Evolutionary conservation across 306 rosid genomes (phyloP).

Genomic region (Lupinus albus): DNA sequence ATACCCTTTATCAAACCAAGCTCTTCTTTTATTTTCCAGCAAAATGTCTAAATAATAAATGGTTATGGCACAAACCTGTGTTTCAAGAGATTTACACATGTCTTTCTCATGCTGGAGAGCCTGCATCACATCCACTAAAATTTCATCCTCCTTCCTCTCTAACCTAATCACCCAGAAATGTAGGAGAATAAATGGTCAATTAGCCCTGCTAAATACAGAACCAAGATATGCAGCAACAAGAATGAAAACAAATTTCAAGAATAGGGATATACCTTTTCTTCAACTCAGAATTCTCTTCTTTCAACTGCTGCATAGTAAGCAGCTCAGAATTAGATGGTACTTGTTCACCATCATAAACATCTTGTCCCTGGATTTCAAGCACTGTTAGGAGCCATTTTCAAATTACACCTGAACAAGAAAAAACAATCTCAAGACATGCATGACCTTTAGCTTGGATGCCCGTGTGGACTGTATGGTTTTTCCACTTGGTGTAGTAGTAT

Average conservation of each 20-base stretch:
- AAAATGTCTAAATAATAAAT: slow-evolving; percentile 1
- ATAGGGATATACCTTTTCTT: slow-evolving; percentile 62
- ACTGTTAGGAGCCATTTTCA: slow-evolving; percentile 11
- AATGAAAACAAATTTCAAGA: slow-evolving; percentile 3
- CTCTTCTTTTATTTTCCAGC: not conserved
- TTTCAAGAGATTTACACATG: slow-evolving; percentile 58
- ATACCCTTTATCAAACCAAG: not conserved
- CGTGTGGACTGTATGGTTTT: slow-evolving; percentile 30
- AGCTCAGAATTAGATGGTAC: slow-evolving; percentile 37
- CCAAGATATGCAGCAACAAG: not conserved
- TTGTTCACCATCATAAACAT: slow-evolving; percentile 33
- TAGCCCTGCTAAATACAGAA: slow-evolving; percentile 13
- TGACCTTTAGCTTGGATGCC: slow-evolving; percentile 56
- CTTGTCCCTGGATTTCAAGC: slow-evolving; percentile 56
- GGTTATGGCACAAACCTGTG: slow-evolving; percentile 51
- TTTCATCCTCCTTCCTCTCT: slow-evolving; percentile 45
- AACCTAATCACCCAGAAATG: slow-evolving; percentile 50
- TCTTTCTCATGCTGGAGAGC: slow-evolving; percentile 62
- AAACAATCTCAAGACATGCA: slow-evolving; percentile 17
- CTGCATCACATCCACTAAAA: slow-evolving; percentile 38
- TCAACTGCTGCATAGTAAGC: slow-evolving; percentile 49
- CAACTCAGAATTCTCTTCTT: slow-evolving; percentile 65
- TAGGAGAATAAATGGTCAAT: slow-evolving; percentile 1
- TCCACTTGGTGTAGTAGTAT: slow-evolving; percentile 41
- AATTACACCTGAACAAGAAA: slow-evolving; percentile 8